phyloP scores from a whole-genome alignment of 2,329 filamentous ascomycete species.

The Trichophyton simii region DNA sequence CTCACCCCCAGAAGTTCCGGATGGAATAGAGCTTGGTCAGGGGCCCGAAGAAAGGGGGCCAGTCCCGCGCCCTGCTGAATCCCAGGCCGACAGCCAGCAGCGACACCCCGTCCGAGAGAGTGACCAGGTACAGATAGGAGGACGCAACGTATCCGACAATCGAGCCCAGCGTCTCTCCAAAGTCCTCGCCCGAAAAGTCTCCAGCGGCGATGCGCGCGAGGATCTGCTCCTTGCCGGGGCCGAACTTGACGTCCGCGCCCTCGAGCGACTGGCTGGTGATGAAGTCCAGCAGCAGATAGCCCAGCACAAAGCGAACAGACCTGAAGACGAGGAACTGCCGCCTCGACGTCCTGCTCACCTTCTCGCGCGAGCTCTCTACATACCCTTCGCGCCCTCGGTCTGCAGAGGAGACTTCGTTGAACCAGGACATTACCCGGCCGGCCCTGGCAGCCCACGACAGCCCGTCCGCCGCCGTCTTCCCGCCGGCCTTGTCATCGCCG shows the following conservation, averaged over 20 bases:
- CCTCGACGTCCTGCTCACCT: background rate
- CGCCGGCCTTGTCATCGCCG: background rate
- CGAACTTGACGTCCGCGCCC: slow-evolving; percentile 6
- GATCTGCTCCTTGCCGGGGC: slow-evolving; percentile 5
- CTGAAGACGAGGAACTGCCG: slow-evolving; percentile 7
- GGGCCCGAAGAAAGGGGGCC: slow-evolving; percentile 9
- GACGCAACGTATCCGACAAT: slow-evolving; percentile 4
- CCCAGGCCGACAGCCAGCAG: slow-evolving; percentile 6
- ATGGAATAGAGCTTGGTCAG: slow-evolving; percentile 8
- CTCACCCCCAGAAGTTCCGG: slow-evolving; percentile 11
- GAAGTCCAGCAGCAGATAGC: slow-evolving; percentile 9
- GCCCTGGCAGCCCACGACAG: background rate
- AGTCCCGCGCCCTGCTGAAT: background rate
- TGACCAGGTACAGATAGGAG: background rate
- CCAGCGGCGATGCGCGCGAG: background rate
- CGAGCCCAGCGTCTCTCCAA: slow-evolving; percentile 5
- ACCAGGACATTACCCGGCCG: background rate
- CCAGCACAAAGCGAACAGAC: slow-evolving; percentile 1
- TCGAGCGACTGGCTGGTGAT: slow-evolving; percentile 1
- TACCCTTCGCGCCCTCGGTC: background rate
- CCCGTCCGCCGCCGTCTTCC: background rate
- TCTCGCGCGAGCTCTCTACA: slow-evolving; percentile 1
- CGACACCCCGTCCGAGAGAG: background rate
- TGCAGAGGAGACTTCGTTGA: background rate
- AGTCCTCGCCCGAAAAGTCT: background rate